Percentiles rank a stretch among this genome's conserved stretches.
Conservation (phyloP, 345 rosid species). For the Kernera saxatilis region DNA sequence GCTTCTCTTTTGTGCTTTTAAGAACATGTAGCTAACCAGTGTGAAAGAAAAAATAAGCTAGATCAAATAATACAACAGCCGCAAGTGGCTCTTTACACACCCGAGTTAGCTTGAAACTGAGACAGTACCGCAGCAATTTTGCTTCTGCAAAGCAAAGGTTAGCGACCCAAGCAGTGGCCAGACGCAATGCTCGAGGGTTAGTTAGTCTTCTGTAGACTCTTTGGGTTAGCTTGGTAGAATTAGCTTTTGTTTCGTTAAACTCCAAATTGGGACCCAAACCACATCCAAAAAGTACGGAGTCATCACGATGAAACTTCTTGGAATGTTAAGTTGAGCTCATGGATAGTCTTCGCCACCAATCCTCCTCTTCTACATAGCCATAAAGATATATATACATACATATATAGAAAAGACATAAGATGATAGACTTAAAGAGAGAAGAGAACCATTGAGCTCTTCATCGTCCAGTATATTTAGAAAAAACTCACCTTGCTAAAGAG, state of each 20-base stretch:
- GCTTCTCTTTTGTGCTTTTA: neutral
- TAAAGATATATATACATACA: neutral
- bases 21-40: neutral
- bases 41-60: conserved; percentile 3
- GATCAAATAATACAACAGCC: conserved; percentile 22
- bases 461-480: neutral
- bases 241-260: conserved; percentile 16
- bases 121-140: neutral
- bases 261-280: neutral
- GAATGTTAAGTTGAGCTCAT: conserved; percentile 72
- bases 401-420: neutral
- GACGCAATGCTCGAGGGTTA: conserved; percentile 3
- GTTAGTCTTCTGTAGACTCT: conserved; percentile 24
- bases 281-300: neutral
- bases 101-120: conserved; percentile 9
- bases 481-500: conserved; percentile 45
- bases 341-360: conserved; percentile 67
- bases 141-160: neutral
- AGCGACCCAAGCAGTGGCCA: neutral
- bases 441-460: neutral
- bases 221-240: conserved; percentile 27
- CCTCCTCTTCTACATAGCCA: conserved; percentile 67
- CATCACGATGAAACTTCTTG: conserved; percentile 59
- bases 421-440: neutral
- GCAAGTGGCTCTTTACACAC: conserved; percentile 37